Percentiles rank a stretch among this genome's conserved stretches.
phyloP scores from a whole-genome alignment of 345 rosid species.

The Kernera saxatilis region DNA sequence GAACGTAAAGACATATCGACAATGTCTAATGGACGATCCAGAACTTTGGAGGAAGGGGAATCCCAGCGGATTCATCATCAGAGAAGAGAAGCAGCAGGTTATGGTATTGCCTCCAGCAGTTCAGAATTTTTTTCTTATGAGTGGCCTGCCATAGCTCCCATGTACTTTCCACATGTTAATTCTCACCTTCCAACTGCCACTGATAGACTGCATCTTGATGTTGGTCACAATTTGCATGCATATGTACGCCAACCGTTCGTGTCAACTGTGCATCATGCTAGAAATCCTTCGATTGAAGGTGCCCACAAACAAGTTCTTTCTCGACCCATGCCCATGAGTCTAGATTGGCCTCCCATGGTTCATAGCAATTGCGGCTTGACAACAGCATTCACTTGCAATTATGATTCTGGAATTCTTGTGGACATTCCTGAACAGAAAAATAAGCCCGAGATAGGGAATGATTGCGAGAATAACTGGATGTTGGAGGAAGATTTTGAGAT shows the following conservation, averaged over 20 bases:
- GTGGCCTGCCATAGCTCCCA: slow-evolving; percentile 75
- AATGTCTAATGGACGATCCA: slow-evolving; percentile 28
- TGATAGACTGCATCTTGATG: slow-evolving; percentile 93
- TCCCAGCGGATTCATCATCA: slow-evolving; percentile 31
- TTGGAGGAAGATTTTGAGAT: slow-evolving; percentile 92
- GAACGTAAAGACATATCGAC: slow-evolving; percentile 28
- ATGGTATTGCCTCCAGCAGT: slow-evolving; percentile 35
- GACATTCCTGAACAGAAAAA: slow-evolving; percentile 62
- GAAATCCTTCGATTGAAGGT: slow-evolving; percentile 61
- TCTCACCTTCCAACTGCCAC: slow-evolving; percentile 82
- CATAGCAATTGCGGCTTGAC: slow-evolving; percentile 62
- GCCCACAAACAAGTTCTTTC: slow-evolving; percentile 60
- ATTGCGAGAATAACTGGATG: slow-evolving; percentile 79
- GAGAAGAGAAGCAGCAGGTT: slow-evolving; percentile 32
- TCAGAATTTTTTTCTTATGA: slow-evolving; percentile 67
- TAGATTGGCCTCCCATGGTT: slow-evolving; percentile 97
- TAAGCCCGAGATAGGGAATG: slow-evolving; percentile 52
- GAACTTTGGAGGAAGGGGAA: slow-evolving; percentile 37
- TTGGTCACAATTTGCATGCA: slow-evolving; percentile 78
- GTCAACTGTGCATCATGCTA: slow-evolving; percentile 63
- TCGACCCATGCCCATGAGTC: slow-evolving; percentile 77
- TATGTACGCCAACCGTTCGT: slow-evolving; percentile 72
- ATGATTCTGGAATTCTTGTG: slow-evolving; percentile 61
- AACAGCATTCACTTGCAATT: slow-evolving; percentile 61
- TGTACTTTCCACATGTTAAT: slow-evolving; percentile 66